Percentiles rank a stretch among this genome's conserved stretches.
Conservation (phyloP, 1,284 basidiomycete genomes). For the Leccinum solheimii region DNA sequence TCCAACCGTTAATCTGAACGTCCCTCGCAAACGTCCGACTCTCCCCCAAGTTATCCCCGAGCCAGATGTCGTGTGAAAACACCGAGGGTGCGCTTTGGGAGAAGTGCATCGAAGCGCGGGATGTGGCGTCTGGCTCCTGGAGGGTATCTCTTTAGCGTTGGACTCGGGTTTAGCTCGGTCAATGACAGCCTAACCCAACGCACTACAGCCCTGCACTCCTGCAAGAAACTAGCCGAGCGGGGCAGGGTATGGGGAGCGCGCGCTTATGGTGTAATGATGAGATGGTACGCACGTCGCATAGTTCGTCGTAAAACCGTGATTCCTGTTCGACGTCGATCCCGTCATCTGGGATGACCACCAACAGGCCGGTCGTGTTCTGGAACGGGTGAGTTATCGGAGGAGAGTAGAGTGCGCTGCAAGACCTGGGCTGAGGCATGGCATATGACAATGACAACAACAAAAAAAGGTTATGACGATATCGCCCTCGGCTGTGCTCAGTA, state of each 20-base stretch:
- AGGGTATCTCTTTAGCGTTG: neutral
- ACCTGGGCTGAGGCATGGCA: slow-evolving; percentile 12
- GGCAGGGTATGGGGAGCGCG: neutral
- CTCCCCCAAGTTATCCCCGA: slow-evolving; percentile 57
- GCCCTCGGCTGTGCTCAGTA: neutral
- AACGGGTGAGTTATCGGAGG: slow-evolving; percentile 23
- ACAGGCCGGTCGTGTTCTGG: slow-evolving; percentile 22
- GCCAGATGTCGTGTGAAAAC: slow-evolving; percentile 63
- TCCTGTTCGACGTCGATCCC: slow-evolving; percentile 50
- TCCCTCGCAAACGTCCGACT: slow-evolving; percentile 57
- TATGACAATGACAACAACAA: neutral
- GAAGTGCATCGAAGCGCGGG: slow-evolving; percentile 22
- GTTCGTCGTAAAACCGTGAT: slow-evolving; percentile 47
- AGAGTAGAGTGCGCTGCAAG: neutral
- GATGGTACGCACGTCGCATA: slow-evolving; percentile 39
- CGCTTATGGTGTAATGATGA: neutral
- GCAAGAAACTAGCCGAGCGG: neutral
- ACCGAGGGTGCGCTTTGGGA: slow-evolving; percentile 51
- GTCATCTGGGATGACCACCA: slow-evolving; percentile 32
- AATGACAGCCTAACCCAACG: neutral
- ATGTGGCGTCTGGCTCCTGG: slow-evolving; percentile 25
- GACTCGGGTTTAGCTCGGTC: neutral
- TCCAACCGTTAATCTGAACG: slow-evolving; percentile 67
- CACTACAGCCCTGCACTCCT: neutral
- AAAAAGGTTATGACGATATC: neutral